Evolutionary conservation across 495 filamentous ascomycete genomes (phyloP), one percentile per base, ranked within the genome.

Genomic region (Jackrogersella minutella): DNA sequence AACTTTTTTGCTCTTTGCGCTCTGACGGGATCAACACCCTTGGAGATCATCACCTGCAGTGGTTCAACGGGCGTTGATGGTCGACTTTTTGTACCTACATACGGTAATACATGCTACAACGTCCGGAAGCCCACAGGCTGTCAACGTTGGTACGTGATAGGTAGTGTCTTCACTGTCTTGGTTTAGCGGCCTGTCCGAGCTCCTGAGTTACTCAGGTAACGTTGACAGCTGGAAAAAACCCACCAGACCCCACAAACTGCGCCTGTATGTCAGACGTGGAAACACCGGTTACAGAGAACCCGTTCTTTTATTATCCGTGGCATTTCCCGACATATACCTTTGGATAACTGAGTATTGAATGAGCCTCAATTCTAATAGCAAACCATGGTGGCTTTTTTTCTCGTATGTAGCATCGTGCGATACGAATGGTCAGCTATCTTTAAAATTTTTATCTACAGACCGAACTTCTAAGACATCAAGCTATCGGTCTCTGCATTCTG

Each of bases 291-390:
- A 28, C 17, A 30, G 3, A 36, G 46, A 53, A 57, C 16, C 66
- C 60, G 61, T 64, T 64, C 66, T 64, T 69, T 64, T 64, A 61
- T 64, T 64, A 64, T 53, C 52, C 22, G 13, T 56, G 52, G 37
- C 47, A 41, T 36, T 43, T 39, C 33, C 49, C 51, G 24, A 14
- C 44, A 11, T 33, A 28, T 55, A 50, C 41, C 40, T 7, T 2
- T 21, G 40, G 26, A 26, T 37, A 19, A 17, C 36, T 13, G 9
- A 19, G 6, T 17, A 33, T 44, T 0, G 13, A 50, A n/a, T 49
- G 60, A 33, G 34, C 56, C 51, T 55, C 51, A 37, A 43, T 51
- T 50, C 28, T 31, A 62, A 51, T 61, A 46, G 52, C 36, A 26
- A 37, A 33, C 28, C n/a, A 8, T 44, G 28, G 50, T 61, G 6